Conservation (phyloP, 2,329 filamentous ascomycete genomes). For the Harringtonia lauricola region DNA sequence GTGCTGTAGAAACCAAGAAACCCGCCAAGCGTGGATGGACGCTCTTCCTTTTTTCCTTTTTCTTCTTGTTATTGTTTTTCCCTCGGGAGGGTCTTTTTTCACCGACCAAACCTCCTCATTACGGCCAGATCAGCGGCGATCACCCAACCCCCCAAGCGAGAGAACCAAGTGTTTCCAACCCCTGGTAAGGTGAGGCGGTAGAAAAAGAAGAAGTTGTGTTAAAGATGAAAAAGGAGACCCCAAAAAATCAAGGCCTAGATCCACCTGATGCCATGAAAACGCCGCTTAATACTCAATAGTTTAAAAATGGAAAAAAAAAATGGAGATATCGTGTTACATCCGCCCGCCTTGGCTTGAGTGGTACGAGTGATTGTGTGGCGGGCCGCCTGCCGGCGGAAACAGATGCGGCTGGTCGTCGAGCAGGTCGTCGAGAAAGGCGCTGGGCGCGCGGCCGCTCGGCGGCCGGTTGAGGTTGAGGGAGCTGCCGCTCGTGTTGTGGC, state of each 20-base stretch:
- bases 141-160: too few relatives aligned
- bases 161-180: too few relatives aligned
- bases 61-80: too few relatives aligned
- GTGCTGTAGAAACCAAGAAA: too few relatives aligned
- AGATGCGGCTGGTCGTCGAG: conserved; percentile 60
- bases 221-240: neutral
- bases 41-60: too few relatives aligned
- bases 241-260: neutral
- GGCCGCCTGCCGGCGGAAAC: conserved; percentile 30
- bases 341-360: conserved; percentile 14
- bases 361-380: conserved; percentile 15
- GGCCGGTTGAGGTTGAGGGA: conserved; percentile 56
- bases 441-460: conserved; percentile 64
- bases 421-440: conserved; percentile 81
- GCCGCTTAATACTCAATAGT: neutral
- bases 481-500: conserved; percentile 45
- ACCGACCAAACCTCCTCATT: too few relatives aligned
- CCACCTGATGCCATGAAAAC: neutral
- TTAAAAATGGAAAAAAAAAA: neutral
- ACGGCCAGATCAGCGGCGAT: too few relatives aligned
- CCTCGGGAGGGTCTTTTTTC: too few relatives aligned
- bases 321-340: too few relatives aligned
- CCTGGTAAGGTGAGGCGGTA: neutral
- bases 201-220: neutral
- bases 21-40: too few relatives aligned